Percentiles rank a stretch among this genome's conserved stretches.
Conservation (phyloP, 1,284 basidiomycete genomes). For the Gymnopus androsaceus region DNA sequence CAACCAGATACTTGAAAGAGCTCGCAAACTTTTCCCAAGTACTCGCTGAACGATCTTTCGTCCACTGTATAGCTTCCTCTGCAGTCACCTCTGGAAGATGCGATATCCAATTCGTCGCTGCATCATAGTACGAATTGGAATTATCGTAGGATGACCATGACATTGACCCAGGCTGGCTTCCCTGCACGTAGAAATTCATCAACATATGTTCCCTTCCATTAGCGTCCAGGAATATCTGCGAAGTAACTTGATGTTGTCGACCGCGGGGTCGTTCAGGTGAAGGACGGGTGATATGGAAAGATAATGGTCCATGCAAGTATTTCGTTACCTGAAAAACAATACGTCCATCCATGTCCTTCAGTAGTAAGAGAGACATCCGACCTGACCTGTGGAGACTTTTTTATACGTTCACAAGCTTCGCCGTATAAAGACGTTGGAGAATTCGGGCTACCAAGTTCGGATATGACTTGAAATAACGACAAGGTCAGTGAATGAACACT, state of each 20-base stretch:
- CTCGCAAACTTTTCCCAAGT: slow-evolving; percentile 49
- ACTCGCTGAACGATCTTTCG: slow-evolving; percentile 42
- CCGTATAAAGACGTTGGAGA: slow-evolving; percentile 89
- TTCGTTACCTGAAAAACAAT: slow-evolving; percentile 53
- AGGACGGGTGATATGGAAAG: slow-evolving; percentile 79
- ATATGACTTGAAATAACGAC: no score
- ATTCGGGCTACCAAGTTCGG: slow-evolving; percentile 90
- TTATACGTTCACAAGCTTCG: slow-evolving; percentile 84
- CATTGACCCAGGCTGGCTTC: slow-evolving; percentile 41
- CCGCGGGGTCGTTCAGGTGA: slow-evolving; percentile 71
- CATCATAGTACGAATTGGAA: slow-evolving; percentile 42
- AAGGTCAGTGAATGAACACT: no score
- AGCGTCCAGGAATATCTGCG: slow-evolving; percentile 70
- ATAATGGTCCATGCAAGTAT: slow-evolving; percentile 63
- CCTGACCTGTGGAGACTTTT: slow-evolving; percentile 68
- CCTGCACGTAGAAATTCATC: slow-evolving; percentile 76
- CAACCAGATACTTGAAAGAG: slow-evolving; percentile 70
- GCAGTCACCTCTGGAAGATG: slow-evolving; percentile 51
- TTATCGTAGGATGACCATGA: no score
- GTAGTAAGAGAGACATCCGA: background rate
- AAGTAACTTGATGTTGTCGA: slow-evolving; percentile 75
- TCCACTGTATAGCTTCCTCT: slow-evolving; percentile 52
- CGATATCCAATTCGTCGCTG: slow-evolving; percentile 43
- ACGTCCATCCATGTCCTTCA: slow-evolving; percentile 13
- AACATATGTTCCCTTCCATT: slow-evolving; percentile 78